Conservation (phyloP, 495 filamentous ascomycete species). For the Penicillium bialowiezense region DNA sequence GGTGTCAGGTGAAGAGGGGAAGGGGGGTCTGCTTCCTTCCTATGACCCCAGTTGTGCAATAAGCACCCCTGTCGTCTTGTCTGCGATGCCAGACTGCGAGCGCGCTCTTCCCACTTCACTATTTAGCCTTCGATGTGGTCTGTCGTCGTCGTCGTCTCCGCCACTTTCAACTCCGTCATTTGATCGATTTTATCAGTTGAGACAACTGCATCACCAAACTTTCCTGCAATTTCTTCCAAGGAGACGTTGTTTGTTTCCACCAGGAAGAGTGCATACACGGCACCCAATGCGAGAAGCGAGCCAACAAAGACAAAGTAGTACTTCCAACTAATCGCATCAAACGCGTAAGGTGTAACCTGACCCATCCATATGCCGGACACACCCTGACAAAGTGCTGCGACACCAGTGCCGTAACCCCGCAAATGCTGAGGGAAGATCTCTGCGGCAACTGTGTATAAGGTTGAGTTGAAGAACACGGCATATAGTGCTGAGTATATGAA, state of each 20-base stretch:
- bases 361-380: slow-evolving; percentile 30
- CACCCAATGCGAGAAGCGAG: slow-evolving; percentile 27
- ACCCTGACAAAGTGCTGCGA: slow-evolving; percentile 18
- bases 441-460: slow-evolving; percentile 18
- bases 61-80: too few relatives aligned
- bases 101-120: too few relatives aligned
- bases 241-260: slow-evolving; percentile 44
- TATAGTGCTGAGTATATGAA: slow-evolving; percentile 21
- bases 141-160: too few relatives aligned
- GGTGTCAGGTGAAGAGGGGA: too few relatives aligned
- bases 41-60: too few relatives aligned
- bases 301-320: slow-evolving; percentile 41
- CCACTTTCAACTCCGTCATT: too few relatives aligned
- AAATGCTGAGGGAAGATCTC: slow-evolving; percentile 19
- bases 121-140: too few relatives aligned
- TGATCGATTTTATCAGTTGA: too few relatives aligned
- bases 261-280: slow-evolving; percentile 43
- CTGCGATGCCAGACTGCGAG: too few relatives aligned
- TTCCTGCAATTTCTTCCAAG: slow-evolving; percentile 47
- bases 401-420: slow-evolving; percentile 15
- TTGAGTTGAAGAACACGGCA: slow-evolving; percentile 31
- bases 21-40: too few relatives aligned
- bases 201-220: slow-evolving; percentile 36
- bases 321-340: slow-evolving; percentile 34
- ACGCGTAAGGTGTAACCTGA: slow-evolving; percentile 38